Evolutionary conservation across 139 green algal species (phyloP), one percentile per base, ranked within the genome.

Genomic region (Volvox reticuliferus): DNA sequence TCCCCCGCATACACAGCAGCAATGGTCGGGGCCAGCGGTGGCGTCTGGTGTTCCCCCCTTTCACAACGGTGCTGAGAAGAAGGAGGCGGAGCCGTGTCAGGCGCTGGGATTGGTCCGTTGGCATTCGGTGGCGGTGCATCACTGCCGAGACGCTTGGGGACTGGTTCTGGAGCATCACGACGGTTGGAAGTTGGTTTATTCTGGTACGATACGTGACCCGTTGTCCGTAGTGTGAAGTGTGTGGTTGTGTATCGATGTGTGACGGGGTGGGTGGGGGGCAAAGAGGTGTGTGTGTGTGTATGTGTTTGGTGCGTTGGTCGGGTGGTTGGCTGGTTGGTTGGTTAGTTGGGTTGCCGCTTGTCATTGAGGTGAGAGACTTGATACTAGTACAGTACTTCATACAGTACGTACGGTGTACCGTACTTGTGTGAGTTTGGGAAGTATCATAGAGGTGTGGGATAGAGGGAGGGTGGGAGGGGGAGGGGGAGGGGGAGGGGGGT

Each of bases 131-230:
- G 89, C 91, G 2, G 96, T 97, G 30, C 26, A 91, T 14, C 97
- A 98, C 88, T 98, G 97, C 93, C 82, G 82, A 12, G 97, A 98
- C 75, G 94, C 97, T 0, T 97, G 90, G 33, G 96, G 92, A 0
- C 55, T 97, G 69, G 96, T 97, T 63, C 68, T 98, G 90, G 44
- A 91, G 69, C 89, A 96, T 71, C 63, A 16, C 0, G 50, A 90
- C 26, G 96, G 96, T 32, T 99, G 97, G 96, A 96, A 95, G 88
- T 77, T 99, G 62, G 96, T 96, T 32, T 97, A 97, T 93, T 97
- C 95, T 71, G 97, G 97, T 94, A 73, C 77, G 12, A 16, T 55
- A 9, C 44, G 44, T 5, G 44, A 9, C 44, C 44, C 44, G 44
- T 55, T 5, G 12, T 73, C 65, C 21, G 6, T 5, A 16, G 16